Evolutionary conservation across 768 basidiomycete species (phyloP), one percentile per base, ranked within the genome.

Genomic region (Asterophora parasitica): DNA sequence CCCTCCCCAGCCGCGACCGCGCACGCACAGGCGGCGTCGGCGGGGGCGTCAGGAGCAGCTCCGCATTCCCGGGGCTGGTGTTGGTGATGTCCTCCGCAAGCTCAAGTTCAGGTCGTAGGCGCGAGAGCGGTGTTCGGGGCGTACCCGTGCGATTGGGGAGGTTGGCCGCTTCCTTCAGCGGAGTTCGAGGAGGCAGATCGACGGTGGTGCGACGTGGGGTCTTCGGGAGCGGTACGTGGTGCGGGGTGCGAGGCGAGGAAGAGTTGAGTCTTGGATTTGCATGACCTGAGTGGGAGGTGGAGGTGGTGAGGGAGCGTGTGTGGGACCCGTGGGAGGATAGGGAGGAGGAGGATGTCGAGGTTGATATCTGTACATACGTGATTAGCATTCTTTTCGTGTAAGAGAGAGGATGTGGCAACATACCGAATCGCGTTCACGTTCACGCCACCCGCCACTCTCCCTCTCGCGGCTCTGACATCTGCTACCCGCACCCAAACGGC

Each of bases 381-480:
- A 16, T 17, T 11, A 46, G 28, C 9, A 8, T 11, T 11, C 10
- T 6, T 44, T 12, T 42, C 8, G 20, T 15, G 17, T 11, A 13
- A 26, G 9, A 16, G 3, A 19, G 17, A 10, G 38, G 4, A 26
- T 12, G 27, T 12, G 39, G 31, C 9, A 16, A 58, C 53, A 41
- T 44, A 55, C 60, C 48, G 51, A 37, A 30, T 38, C 40, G 11
- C 33, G 30, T n/a, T 48, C 44, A 8, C 51, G 30, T 16, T 50
- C 60, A 4, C 59, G 42, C 40, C 53, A 57, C 20, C 52, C 63
- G 8, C 62, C 59, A 9, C 52, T 43, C 50, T 65, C 64, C 65
- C 64, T n/a, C 57, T 39, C 11, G 62, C 58, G 28, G 61, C 64
- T 52, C 55, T 17, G 46, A 37, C 40, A 20, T 50, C 11, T 47